phyloP scores from a whole-genome alignment of 1,139 yeast species.

The Debaryomyces sp. region DNA sequence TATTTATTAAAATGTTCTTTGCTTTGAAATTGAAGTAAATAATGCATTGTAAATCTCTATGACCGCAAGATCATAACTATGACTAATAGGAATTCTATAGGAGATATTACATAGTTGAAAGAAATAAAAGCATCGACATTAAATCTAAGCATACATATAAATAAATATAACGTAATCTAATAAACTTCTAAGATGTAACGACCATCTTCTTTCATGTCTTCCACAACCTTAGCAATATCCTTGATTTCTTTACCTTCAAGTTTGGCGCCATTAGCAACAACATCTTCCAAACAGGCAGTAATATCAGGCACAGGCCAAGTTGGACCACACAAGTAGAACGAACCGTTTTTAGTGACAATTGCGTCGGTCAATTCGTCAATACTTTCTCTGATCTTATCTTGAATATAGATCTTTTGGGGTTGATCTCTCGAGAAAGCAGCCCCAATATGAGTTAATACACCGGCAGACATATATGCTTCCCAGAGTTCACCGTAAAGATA shows the following conservation, averaged over 20 bases:
- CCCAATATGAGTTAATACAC: constrained; percentile 90
- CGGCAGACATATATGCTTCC: constrained; percentile 95
- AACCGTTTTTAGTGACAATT: constrained; percentile 75
- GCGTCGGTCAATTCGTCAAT: constrained; percentile 76
- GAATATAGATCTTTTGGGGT: constrained; percentile 91
- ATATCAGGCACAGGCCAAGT: constrained; percentile 99
- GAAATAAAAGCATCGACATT: background rate
- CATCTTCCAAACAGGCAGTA: constrained; percentile 86
- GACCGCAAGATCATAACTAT: too few relatives aligned
- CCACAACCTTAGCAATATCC: constrained; percentile 80
- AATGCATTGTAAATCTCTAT: too few relatives aligned
- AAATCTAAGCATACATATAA: background rate
- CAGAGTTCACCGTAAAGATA: constrained; percentile 95
- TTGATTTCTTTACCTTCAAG: constrained; percentile 62
- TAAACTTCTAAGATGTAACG: constrained; percentile 94
- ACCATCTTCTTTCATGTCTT: constrained; percentile 90
- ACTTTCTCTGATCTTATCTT: constrained; percentile 85
- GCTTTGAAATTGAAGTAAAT: background rate
- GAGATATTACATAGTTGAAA: background rate
- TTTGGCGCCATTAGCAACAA: constrained; percentile 71
- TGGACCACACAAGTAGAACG: constrained; percentile 97
- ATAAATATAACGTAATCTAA: constrained; percentile 32
- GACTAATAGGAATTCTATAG: background rate
- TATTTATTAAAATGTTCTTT: background rate
- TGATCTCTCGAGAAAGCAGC: constrained; percentile 99